phyloP scores from a whole-genome alignment of 345 rosid genomes.

The Hirschfeldia incana region DNA sequence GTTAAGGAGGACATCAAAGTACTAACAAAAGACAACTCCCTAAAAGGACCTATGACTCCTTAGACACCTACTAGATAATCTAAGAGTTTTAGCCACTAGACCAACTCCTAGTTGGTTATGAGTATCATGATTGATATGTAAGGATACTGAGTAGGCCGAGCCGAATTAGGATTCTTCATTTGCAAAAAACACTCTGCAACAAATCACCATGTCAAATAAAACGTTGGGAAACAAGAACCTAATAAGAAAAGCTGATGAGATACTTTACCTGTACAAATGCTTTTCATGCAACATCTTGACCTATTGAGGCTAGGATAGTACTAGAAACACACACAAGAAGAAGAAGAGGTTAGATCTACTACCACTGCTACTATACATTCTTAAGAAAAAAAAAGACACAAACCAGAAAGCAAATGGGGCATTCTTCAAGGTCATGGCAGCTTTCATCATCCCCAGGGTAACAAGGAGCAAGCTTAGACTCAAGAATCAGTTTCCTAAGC shows the following conservation, averaged over 20 bases:
- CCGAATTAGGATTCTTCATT: slow-evolving; percentile 94
- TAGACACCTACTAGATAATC: neutral
- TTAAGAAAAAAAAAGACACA: slow-evolving; percentile 21
- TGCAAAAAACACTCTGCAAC: slow-evolving; percentile 94
- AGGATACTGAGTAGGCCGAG: slow-evolving; percentile 99
- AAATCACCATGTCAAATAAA: neutral
- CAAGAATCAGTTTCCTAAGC: slow-evolving; percentile 90
- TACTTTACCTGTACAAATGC: slow-evolving; percentile 89
- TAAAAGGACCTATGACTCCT: neutral
- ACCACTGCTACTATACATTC: neutral
- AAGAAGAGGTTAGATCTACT: slow-evolving; percentile 20
- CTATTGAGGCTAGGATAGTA: slow-evolving; percentile 94
- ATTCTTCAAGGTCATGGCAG: slow-evolving; percentile 80
- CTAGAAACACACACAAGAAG: slow-evolving; percentile 45
- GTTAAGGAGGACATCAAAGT: slow-evolving; percentile 53
- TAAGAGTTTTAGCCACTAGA: neutral
- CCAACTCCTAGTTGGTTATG: neutral
- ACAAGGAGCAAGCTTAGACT: slow-evolving; percentile 97
- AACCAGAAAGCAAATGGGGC: slow-evolving; percentile 98
- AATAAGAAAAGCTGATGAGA: neutral
- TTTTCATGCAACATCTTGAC: slow-evolving; percentile 93
- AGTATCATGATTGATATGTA: neutral
- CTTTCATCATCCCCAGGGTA: slow-evolving; percentile 92
- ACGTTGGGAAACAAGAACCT: neutral
- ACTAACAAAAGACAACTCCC: neutral